Base-by-base conservation (phyloP, 257 asterid genomes). In the Solanum bulbocastanum region DNA sequence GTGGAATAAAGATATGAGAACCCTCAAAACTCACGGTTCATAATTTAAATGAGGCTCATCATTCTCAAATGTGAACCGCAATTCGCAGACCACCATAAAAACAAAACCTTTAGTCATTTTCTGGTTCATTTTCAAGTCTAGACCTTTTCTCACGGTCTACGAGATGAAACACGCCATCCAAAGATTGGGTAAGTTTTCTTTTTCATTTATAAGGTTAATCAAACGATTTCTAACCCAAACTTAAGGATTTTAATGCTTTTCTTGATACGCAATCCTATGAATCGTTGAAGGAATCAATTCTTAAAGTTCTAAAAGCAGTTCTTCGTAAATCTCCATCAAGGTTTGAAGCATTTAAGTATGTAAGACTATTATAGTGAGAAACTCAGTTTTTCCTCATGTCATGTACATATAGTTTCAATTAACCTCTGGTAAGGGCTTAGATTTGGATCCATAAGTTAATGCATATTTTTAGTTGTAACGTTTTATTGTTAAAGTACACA, bases 131-230 rank as follows among this genome's bases (percentile, higher is more conserved):
- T 58, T 58, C 27, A 22, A 58, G n/a, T 56, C 11, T 1, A 46
- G 1, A 18, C n/a, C 20, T 56, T 56, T 20, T 56, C 12, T 20
- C 25, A 0, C 10, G n/a, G n/a, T 10, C 12, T 58, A 58, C 0
- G 0, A 58, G 27, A 58, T 22, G 12, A 58, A 58, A 22, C 5
- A 22, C 27, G 0, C 0, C n/a, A 18, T 56, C 0, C 65, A 58
- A 20, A 58, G 66, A 8, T 2, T 22, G 0, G 13, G 27, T 58
- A 58, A 58, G 27, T 58, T 0, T 22, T 58, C 13, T 22, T 22
- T 5, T 0, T 58, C 13, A 58, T 58, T 58, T 2, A 0, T 20
- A 58, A 58, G 68, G 27, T 58, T 22, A 22, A 58, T 22, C 27
- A 3, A 58, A 20, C 0, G 5, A 1, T 8, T 58, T 22, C 27